phyloP scores from a whole-genome alignment of 2,329 filamentous ascomycete species.

The Phialophora expanda region DNA sequence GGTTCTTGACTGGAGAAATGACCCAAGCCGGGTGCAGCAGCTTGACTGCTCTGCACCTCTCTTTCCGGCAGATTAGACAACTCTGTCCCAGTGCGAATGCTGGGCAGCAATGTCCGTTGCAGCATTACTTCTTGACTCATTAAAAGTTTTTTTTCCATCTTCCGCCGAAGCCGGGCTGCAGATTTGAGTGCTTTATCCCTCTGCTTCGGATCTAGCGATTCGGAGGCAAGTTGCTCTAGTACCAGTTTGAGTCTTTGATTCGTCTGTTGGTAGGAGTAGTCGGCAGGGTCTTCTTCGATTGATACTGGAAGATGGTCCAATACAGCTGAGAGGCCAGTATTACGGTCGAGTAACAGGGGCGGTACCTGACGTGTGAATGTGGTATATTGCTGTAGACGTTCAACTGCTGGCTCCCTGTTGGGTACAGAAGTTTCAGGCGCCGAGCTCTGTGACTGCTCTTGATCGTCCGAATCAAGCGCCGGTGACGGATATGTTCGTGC shows the following conservation, averaged over 20 bases:
- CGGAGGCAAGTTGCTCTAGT: slow-evolving; percentile 27
- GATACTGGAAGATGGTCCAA: slow-evolving; percentile 27
- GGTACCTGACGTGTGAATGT: slow-evolving; percentile 19
- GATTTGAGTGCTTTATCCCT: slow-evolving; percentile 26
- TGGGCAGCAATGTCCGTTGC: slow-evolving; percentile 28
- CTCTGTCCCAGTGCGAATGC: slow-evolving; percentile 13
- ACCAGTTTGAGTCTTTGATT: slow-evolving; percentile 29
- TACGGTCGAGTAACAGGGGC: slow-evolving; percentile 10
- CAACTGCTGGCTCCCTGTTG: slow-evolving; percentile 22
- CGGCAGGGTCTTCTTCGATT: slow-evolving; percentile 29
- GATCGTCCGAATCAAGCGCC: slow-evolving; percentile 14
- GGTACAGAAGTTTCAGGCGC: neutral
- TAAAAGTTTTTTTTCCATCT: slow-evolving; percentile 24
- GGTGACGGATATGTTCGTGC: slow-evolving; percentile 13
- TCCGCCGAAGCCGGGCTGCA: slow-evolving; percentile 25
- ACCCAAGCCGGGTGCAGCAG: slow-evolving; percentile 22
- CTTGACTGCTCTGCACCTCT: slow-evolving; percentile 35
- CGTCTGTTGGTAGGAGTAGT: slow-evolving; percentile 31
- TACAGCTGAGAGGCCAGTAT: slow-evolving; percentile 19
- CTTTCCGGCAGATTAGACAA: slow-evolving; percentile 20
- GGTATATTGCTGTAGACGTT: slow-evolving; percentile 24
- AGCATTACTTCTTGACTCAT: slow-evolving; percentile 25
- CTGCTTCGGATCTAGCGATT: slow-evolving; percentile 31
- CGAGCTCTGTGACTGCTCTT: slow-evolving; percentile 12
- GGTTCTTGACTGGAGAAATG: slow-evolving; percentile 23